Conservation (phyloP, 2,329 filamentous ascomycete species). For the Parascedosporium putredinis region DNA sequence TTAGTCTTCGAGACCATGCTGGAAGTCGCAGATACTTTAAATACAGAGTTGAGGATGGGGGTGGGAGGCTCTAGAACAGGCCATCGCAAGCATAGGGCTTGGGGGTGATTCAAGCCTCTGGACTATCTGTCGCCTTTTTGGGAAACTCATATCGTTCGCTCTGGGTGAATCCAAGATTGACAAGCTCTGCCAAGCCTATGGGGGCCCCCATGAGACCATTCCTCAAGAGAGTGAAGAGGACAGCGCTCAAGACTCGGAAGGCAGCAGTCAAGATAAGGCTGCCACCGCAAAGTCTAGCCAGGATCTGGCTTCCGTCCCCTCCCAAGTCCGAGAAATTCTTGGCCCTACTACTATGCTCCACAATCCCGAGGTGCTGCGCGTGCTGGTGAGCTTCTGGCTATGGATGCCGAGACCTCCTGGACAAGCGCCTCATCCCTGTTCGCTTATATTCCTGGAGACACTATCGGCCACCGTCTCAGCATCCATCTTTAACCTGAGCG, state of each 20-base stretch:
- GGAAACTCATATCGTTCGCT: slow-evolving; percentile 70
- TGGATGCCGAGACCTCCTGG: slow-evolving; percentile 41
- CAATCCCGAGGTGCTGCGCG: slow-evolving; percentile 53
- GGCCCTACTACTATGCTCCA: slow-evolving; percentile 40
- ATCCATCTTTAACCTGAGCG: slow-evolving; percentile 59
- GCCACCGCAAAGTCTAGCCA: not conserved
- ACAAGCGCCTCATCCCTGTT: slow-evolving; percentile 37
- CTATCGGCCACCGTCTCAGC: slow-evolving; percentile 46
- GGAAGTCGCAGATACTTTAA: slow-evolving; percentile 86
- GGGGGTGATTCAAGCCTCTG: slow-evolving; percentile 58
- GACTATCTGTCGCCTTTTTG: slow-evolving; percentile 66
- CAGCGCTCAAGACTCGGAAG: not conserved
- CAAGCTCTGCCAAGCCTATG: slow-evolving; percentile 50
- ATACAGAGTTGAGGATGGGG: slow-evolving; percentile 62
- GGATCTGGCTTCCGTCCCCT: slow-evolving; percentile 4
- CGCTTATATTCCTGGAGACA: slow-evolving; percentile 55
- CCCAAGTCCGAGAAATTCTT: slow-evolving; percentile 35
- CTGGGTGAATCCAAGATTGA: slow-evolving; percentile 68
- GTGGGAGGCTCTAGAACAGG: slow-evolving; percentile 71
- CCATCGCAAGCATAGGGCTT: slow-evolving; percentile 56
- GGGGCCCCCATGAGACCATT: not conserved
- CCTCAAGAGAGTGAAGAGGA: not conserved
- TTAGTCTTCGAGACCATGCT: slow-evolving; percentile 64
- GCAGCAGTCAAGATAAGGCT: not conserved
- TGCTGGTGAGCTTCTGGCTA: slow-evolving; percentile 54